Percentiles rank a stretch among this genome's conserved stretches.
phyloP scores from a whole-genome alignment of 164 flowering plant species.

The Berberis vulgaris region DNA sequence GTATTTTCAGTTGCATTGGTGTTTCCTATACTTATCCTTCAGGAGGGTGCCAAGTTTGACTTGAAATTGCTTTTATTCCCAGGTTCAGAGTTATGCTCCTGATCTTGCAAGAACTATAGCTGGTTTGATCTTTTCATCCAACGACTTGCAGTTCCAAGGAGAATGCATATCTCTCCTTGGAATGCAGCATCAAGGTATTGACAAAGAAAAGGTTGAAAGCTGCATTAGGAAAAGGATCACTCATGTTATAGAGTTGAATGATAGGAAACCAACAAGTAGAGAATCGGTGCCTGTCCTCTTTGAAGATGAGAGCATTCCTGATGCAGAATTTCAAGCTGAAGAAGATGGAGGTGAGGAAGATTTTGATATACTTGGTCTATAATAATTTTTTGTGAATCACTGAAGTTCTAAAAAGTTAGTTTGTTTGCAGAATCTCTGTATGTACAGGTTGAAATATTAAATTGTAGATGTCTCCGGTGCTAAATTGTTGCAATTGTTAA shows the following conservation, averaged over 20 bases:
- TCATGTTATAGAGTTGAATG: slow-evolving; percentile 51
- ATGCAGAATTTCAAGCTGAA: slow-evolving; percentile 26
- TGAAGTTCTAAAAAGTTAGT: background rate
- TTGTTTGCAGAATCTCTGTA: background rate
- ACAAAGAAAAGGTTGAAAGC: slow-evolving; percentile 33
- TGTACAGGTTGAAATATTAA: background rate
- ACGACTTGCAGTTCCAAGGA: slow-evolving; percentile 52
- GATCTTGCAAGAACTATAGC: slow-evolving; percentile 79
- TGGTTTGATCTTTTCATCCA: slow-evolving; percentile 64
- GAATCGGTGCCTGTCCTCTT: slow-evolving; percentile 47
- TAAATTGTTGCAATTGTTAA: too few relatives aligned
- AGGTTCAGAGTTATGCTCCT: slow-evolving; percentile 74
- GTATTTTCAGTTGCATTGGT: too few relatives aligned
- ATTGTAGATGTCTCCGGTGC: too few relatives aligned
- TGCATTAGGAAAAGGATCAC: slow-evolving; percentile 54
- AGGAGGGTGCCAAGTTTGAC: background rate
- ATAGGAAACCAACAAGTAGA: slow-evolving; percentile 37
- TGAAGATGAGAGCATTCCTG: slow-evolving; percentile 29
- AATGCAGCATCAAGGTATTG: slow-evolving; percentile 27
- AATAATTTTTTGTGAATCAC: background rate
- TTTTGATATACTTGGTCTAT: slow-evolving; percentile 14
- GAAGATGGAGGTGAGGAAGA: slow-evolving; percentile 46
- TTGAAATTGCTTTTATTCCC: slow-evolving; percentile 9
- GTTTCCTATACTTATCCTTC: background rate
- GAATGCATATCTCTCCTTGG: slow-evolving; percentile 81